These are phyloP conservation scores for Botrytis tulipae DNA, from an alignment of 2,329 filamentous ascomycete genomes.

Conservation along the genomic window DNA sequence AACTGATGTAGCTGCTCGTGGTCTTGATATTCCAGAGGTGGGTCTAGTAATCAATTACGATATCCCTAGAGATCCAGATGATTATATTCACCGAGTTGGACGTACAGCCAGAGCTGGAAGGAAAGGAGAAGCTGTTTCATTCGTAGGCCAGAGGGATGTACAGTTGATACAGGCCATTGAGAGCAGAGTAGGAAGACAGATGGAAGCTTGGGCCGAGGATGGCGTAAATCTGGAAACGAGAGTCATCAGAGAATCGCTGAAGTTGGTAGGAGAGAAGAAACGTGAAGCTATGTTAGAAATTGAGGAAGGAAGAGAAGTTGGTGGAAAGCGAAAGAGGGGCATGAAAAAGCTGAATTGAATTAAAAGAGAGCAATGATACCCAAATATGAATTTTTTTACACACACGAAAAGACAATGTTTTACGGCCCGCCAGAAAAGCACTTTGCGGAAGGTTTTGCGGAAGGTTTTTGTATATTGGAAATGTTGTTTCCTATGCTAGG, in stretches of 20 bases:
- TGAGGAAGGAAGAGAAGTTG: constrained; percentile 86
- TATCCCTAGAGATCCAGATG: constrained; percentile 90
- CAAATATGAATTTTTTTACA: background rate
- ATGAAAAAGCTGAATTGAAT: constrained; percentile 50
- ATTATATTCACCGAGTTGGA: constrained; percentile 96
- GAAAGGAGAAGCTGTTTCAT: constrained; percentile 75
- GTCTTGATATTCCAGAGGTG: constrained; percentile 93
- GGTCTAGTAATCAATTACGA: constrained; percentile 93
- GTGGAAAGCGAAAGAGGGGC: constrained; percentile 71
- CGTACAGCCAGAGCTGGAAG: constrained; percentile 91
- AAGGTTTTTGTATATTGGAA: background rate
- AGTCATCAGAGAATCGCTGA: constrained; percentile 80
- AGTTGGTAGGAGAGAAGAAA: constrained; percentile 91
- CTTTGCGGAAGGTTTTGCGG: background rate
- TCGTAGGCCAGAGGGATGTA: constrained; percentile 92
- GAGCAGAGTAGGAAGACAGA: constrained; percentile 71
- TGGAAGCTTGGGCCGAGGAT: constrained; percentile 84
- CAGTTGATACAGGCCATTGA: constrained; percentile 90
- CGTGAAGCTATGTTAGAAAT: constrained; percentile 86
- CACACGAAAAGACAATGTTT: background rate
- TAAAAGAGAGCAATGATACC: background rate
- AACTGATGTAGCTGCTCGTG: constrained; percentile 90
- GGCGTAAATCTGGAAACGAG: constrained; percentile 91
- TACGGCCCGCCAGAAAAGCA: background rate
- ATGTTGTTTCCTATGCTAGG: background rate